A percentile compares a stretch with the other conserved stretches of the same genome.
Conservation (phyloP, 805 yeast genomes). For the Lachancea thermotolerans region DNA sequence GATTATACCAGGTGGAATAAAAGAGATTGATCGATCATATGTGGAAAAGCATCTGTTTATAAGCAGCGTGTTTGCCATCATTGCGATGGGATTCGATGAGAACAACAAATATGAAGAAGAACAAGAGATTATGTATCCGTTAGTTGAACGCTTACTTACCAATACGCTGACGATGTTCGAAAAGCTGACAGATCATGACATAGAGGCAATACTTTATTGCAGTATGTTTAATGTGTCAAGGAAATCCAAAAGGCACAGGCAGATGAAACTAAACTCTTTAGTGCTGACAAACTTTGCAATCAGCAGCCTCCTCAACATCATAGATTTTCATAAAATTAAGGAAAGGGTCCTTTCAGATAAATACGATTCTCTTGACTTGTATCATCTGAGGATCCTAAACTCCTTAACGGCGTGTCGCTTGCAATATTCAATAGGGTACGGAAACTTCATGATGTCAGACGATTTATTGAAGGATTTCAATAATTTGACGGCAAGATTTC, state of each 20-base stretch:
- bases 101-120: slow-evolving; percentile 42
- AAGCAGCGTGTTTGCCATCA: slow-evolving; percentile 45
- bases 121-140: slow-evolving; percentile 40
- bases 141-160: slow-evolving; percentile 46
- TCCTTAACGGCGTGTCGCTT: slow-evolving; percentile 46
- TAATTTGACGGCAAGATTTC: slow-evolving; percentile 40
- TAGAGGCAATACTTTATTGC: slow-evolving; percentile 52
- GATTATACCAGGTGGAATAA: slow-evolving; percentile 58
- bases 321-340: slow-evolving; percentile 39
- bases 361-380: slow-evolving; percentile 38
- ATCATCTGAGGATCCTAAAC: slow-evolving; percentile 48
- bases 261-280: slow-evolving; percentile 47
- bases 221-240: slow-evolving; percentile 49
- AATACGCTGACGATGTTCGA: slow-evolving; percentile 42
- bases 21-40: slow-evolving; percentile 39
- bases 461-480: slow-evolving; percentile 33
- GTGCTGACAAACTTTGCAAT: slow-evolving; percentile 46
- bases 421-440: slow-evolving; percentile 44
- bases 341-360: slow-evolving; percentile 31
- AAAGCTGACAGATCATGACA: slow-evolving; percentile 52
- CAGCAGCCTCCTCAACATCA: slow-evolving; percentile 41
- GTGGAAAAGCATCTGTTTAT: slow-evolving; percentile 48
- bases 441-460: slow-evolving; percentile 30
- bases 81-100: slow-evolving; percentile 53
- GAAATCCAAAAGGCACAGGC: slow-evolving; percentile 40